phyloP scores from a whole-genome alignment of 2,329 filamentous ascomycete species.

The Hypocreales sp. region DNA sequence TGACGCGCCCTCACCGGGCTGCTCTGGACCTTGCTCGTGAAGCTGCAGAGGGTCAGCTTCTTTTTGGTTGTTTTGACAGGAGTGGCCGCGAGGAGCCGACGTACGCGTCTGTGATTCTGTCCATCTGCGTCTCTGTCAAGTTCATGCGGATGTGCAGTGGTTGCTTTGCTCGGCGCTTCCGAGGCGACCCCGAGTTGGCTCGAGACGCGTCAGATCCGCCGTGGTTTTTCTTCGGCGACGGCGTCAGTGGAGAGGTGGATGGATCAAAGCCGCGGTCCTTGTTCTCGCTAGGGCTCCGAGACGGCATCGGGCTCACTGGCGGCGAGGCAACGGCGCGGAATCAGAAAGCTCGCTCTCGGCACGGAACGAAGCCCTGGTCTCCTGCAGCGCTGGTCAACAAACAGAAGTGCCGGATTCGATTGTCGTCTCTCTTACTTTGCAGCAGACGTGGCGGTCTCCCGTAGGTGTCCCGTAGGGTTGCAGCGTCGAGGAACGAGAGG shows the following conservation, averaged over 20 bases:
- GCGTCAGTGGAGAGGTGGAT: conserved; percentile 9
- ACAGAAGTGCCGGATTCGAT: no score
- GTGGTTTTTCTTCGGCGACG: conserved; percentile 22
- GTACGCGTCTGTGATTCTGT: conserved; percentile 30
- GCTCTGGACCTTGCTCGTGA: conserved; percentile 15
- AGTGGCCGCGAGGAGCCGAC: conserved; percentile 2
- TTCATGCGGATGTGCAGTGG: conserved; percentile 31
- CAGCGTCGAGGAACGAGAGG: no score
- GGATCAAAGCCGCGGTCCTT: conserved; percentile 8
- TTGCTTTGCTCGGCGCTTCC: conserved; percentile 16
- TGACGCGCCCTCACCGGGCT: conserved; percentile 10
- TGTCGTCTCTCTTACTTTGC: no score
- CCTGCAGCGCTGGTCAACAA: no score
- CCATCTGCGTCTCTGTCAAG: conserved; percentile 31
- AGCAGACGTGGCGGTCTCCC: no score
- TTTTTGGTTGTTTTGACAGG: neutral
- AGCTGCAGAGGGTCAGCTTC: conserved; percentile 12
- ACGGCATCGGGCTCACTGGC: neutral
- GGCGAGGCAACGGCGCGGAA: neutral
- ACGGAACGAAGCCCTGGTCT: no score
- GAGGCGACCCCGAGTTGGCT: conserved; percentile 12
- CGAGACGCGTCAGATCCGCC: conserved; percentile 14
- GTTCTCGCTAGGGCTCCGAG: conserved; percentile 4
- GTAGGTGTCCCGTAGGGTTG: no score
- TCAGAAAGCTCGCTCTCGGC: no score